Base-by-base conservation (phyloP, 176 grass and related monocot species). In the Avena sativa region DNA sequence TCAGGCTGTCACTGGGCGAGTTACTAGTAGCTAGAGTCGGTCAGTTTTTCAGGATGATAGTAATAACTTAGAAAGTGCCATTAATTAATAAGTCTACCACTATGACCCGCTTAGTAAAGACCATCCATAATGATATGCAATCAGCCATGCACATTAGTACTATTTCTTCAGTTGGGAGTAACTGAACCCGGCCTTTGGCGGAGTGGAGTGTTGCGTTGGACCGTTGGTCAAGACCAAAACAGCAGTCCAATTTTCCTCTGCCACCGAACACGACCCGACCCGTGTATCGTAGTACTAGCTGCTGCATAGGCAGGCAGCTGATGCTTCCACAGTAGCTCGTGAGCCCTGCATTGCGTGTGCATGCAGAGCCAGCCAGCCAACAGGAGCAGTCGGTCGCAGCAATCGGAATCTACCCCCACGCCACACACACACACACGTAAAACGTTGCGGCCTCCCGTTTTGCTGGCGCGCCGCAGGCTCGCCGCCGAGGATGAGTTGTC, bases 401-500 rank as follows among this genome's bases (percentile, higher is more conserved):
- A 79, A 84, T 87, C 68, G 34, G 74, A 64, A 84, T 87, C 84
- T 90, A 60, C 0, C 30, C 23, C 19, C 47, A 76, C 28, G 2
- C 28, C 28, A 1, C 28, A 28, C 28, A 28, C 28, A 28, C 25
- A 69, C 25, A 3, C 9, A 19, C 51, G 49, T 51, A 26, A 32
- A 36, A 53, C 74, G 55, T 30, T 17, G 1, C 12, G 71, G 49
- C 74, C 21, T 85, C 58, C 83, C 50, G 49, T 62, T 65, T 12
- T 55, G n/a, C 78, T 30, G n/a, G 30, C 36, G 81, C 5, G 47
- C n/a, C 11, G 66, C 32, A 57, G 50, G 67, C 65, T 52, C 79
- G 62, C 46, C 10, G 38, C 32, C 28, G 86, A 48, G 80, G 36
- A 70, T 13, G 66, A 1, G 47, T 63, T 71, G 32, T 30, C 78